A percentile compares a stretch with the other conserved stretches of the same genome.
Evolutionary conservation across 768 basidiomycete species (phyloP).

Genomic region (Glaciozyma antarctica): DNA sequence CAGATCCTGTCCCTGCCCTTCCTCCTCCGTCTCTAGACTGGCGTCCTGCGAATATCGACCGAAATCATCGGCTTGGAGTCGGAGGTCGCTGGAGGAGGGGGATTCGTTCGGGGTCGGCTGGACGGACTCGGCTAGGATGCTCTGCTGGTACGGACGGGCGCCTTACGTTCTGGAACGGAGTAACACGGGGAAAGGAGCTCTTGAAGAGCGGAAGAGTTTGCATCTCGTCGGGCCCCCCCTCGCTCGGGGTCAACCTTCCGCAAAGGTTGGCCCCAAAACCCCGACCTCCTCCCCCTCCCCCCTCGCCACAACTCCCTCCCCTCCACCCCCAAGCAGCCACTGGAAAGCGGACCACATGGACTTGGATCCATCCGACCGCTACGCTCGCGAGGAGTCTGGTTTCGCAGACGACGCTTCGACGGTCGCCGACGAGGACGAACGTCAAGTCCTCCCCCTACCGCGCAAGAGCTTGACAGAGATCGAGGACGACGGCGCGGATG

Average conservation of each 20-base stretch:
- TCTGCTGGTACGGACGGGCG: too few species aligned
- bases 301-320: not conserved
- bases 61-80: not conserved
- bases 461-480: constrained; percentile 7
- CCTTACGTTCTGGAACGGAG: too few species aligned
- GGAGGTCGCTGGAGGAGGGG: not conserved
- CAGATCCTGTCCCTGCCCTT: not conserved
- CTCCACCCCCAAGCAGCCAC: too few species aligned
- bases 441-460: too few species aligned
- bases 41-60: not conserved
- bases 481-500: constrained; percentile 30
- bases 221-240: too few species aligned
- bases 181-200: too few species aligned
- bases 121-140: too few species aligned
- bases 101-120: not conserved
- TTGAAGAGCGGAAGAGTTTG: too few species aligned
- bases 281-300: not conserved
- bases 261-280: too few species aligned
- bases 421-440: constrained; percentile 1
- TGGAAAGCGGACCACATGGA: not conserved
- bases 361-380: too few species aligned
- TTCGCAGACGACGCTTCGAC: constrained; percentile 1
- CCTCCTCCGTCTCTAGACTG: not conserved
- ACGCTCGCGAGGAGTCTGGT: not conserved
- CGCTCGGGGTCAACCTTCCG: too few species aligned